Conservation (phyloP, 1,284 basidiomycete species). For the Ceratobasidium sp. region DNA sequence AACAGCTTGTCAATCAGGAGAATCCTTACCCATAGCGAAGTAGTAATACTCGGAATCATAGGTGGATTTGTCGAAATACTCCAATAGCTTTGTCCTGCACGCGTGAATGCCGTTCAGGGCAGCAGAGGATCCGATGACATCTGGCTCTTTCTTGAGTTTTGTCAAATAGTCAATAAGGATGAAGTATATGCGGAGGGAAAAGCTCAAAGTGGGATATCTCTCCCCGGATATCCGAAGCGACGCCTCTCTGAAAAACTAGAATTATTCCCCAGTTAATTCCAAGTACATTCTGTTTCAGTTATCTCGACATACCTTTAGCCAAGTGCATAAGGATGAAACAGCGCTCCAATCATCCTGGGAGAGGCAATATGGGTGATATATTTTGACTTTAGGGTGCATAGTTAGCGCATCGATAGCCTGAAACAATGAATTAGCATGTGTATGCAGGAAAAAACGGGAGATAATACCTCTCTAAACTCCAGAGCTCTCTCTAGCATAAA, state of each 20-base stretch:
- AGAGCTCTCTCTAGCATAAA: constrained; percentile 32
- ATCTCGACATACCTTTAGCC: constrained; percentile 30
- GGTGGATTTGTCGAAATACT: constrained; percentile 40
- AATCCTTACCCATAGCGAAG: constrained; percentile 29
- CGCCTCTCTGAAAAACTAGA: constrained; percentile 3
- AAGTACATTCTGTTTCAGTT: no score
- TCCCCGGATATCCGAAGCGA: constrained; percentile 1
- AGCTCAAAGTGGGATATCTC: constrained; percentile 41
- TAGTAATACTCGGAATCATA: constrained; percentile 43
- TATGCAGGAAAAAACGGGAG: not conserved
- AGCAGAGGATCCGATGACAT: not conserved
- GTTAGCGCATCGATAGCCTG: not conserved
- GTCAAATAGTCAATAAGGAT: constrained; percentile 5
- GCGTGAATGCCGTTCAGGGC: constrained; percentile 14
- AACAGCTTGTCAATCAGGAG: constrained; percentile 8
- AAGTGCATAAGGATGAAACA: not conserved
- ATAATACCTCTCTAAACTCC: constrained; percentile 17
- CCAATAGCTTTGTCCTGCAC: constrained; percentile 33
- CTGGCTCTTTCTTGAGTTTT: not conserved
- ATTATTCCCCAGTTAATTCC: no score
- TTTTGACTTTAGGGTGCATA: not conserved
- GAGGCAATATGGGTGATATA: constrained; percentile 1
- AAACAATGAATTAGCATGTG: not conserved
- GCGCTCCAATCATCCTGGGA: not conserved
- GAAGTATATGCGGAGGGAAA: constrained; percentile 22